These are phyloP conservation scores for Suillus clintonianus DNA, from an alignment of 768 basidiomycete genomes.

Conservation along the genomic window DNA sequence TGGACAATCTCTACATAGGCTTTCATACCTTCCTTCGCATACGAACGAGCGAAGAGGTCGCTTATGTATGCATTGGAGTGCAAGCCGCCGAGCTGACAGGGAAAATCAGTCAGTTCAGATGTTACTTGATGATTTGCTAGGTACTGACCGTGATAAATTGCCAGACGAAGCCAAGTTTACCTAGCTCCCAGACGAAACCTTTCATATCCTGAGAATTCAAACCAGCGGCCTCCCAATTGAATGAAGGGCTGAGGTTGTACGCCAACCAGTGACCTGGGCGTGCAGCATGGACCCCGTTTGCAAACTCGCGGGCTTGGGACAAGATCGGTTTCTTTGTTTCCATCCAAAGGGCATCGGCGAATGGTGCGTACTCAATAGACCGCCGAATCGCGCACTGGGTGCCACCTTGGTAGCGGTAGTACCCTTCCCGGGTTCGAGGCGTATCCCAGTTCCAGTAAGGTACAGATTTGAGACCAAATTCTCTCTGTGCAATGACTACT, in stretches of 20 bases:
- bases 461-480: conserved; percentile 69
- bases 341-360: conserved; percentile 94
- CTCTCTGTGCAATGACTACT: conserved; percentile 71
- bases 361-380: conserved; percentile 90
- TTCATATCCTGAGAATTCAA: conserved; percentile 85
- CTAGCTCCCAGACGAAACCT: conserved; percentile 88
- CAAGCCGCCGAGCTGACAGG: conserved; percentile 81
- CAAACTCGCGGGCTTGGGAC: conserved; percentile 89
- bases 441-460: conserved; percentile 97
- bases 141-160: conserved; percentile 94
- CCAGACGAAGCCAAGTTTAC: conserved; percentile 96
- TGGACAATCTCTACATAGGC: conserved; percentile 97
- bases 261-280: conserved; percentile 93
- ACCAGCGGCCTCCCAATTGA: conserved; percentile 95
- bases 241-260: conserved; percentile 93
- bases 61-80: conserved; percentile 98
- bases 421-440: conserved; percentile 93
- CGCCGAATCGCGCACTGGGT: conserved; percentile 94
- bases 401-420: conserved; percentile 96
- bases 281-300: conserved; percentile 79
- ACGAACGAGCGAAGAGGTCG: conserved; percentile 87
- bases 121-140: background rate
- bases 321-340: conserved; percentile 96
- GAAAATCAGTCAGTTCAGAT: conserved; percentile 8
- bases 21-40: conserved; percentile 96